A percentile compares a stretch with the other conserved stretches of the same genome.
Conservation (phyloP, 768 basidiomycete species). For the Suillus occidentalis region DNA sequence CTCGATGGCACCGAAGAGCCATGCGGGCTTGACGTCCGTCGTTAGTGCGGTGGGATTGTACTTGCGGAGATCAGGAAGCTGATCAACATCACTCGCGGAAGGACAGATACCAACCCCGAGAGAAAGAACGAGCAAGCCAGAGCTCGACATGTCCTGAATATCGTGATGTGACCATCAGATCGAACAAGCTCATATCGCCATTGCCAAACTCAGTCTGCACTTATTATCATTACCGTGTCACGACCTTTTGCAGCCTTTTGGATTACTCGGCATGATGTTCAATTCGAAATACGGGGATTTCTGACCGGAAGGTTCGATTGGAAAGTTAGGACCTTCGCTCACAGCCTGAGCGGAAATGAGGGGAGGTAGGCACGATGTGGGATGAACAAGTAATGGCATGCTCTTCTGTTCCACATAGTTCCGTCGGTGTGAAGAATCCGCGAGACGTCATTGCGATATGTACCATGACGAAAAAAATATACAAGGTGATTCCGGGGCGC, state of each 20-base stretch:
- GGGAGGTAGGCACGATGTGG: neutral
- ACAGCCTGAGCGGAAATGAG: constrained; percentile 1
- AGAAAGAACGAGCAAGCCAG: neutral
- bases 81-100: neutral
- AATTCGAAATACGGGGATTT: neutral
- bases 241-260: neutral
- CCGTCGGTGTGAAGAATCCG: neutral
- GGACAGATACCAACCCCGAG: neutral
- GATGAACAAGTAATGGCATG: neutral
- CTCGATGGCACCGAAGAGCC: neutral
- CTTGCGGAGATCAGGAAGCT: neutral
- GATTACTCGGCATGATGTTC: neutral
- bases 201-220: neutral
- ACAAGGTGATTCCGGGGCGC: neutral
- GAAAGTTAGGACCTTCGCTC: neutral
- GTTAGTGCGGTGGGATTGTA: neutral
- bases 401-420: neutral
- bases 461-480: neutral
- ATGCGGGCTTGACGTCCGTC: neutral
- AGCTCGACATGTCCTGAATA: neutral
- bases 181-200: neutral
- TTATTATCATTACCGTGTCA: neutral
- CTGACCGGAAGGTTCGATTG: neutral
- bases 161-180: neutral
- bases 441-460: neutral